Conservation (phyloP, 2,329 filamentous ascomycete genomes). For the Aschersonia sp. region DNA sequence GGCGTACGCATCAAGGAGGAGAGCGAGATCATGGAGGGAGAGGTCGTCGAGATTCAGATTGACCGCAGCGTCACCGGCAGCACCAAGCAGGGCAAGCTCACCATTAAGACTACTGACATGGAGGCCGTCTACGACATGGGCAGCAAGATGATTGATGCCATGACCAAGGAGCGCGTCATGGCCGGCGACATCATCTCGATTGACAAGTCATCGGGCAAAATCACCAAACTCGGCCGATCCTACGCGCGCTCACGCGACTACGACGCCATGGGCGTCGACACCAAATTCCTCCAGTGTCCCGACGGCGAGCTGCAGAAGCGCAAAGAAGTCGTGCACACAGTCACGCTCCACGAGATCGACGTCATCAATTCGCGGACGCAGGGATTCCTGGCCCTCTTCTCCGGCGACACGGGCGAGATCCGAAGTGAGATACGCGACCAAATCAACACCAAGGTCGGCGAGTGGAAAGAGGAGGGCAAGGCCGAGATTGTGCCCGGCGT, state of each 20-base stretch:
- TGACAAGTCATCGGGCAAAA: slow-evolving; percentile 96
- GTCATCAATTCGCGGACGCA: slow-evolving; percentile 99
- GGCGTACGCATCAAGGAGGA: slow-evolving; percentile 97
- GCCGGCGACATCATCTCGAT: slow-evolving; percentile 97
- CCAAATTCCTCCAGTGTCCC: slow-evolving; percentile 94
- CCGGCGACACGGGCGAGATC: slow-evolving; percentile 95
- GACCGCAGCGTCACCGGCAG: slow-evolving; percentile 91
- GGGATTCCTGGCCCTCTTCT: slow-evolving; percentile 93
- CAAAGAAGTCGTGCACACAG: slow-evolving; percentile 93
- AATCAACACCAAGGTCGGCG: slow-evolving; percentile 96
- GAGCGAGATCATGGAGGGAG: slow-evolving; percentile 97
- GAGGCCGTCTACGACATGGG: slow-evolving; percentile 99
- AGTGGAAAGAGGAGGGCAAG: slow-evolving; percentile 99
- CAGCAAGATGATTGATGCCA: slow-evolving; percentile 98
- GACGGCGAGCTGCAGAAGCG: slow-evolving; percentile 96
- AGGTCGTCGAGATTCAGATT: slow-evolving; percentile 97
- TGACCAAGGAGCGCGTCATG: slow-evolving; percentile 99
- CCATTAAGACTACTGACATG: slow-evolving; percentile 99
- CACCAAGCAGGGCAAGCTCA: slow-evolving; percentile 97
- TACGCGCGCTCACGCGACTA: slow-evolving; percentile 94
- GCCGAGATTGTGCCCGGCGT: slow-evolving; percentile 96
- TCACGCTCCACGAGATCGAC: slow-evolving; percentile 94
- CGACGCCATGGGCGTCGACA: slow-evolving; percentile 97
- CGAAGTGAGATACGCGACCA: slow-evolving; percentile 93
- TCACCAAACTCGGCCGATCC: slow-evolving; percentile 89